Base-by-base conservation (phyloP, 2,329 filamentous ascomycete species). In the Alternaria brassicicola region DNA sequence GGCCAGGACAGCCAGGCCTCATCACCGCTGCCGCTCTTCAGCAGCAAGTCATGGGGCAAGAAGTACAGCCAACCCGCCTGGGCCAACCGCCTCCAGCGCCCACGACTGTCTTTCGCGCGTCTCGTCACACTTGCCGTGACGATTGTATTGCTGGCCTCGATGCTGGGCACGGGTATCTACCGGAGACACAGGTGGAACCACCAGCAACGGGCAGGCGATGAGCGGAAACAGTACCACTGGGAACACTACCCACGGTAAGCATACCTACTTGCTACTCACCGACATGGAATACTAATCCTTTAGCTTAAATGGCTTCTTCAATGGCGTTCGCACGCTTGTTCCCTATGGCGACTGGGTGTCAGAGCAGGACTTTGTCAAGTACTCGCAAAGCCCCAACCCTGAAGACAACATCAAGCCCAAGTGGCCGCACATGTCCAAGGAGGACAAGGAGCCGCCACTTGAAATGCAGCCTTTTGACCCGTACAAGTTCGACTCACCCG, bases 271-370 rank as follows among this genome's bases (percentile, higher is more conserved):
- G 17, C 25, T 2, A 8, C 23, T 4, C 13, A 6, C 19, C 6
- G 17, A 31, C 19, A 42, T 46, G 25, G 25, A 48, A 54, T 45
- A 25, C 68, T 75, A 55, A 73, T 64, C 1, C 1, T 4, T n/a
- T 62, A 80, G 78, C 43, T 62, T 83, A 47, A 77, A 78, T 58
- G 80, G 79, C 39, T 82, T 79, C 67, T 83, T 80, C 71, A 82
- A 81, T 50, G 81, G 81, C 51, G 73, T 83, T 35, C 75, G 79
- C 50, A 81, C 77, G 21, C 70, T 83, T 13, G 80, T 83, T 21
- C 75, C 78, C 3, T 73, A 68, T 47, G 67, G 69, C 26, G 74
- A 82, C 49, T 80, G 75, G 65, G 71, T 76, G 28, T 77, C 79
- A 4, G 80, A 83, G 69, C 82, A 83, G 65, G 67, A 76, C 52